Evolutionary conservation across 441 rosid genomes (phyloP).

Genomic region (Corymbia citriodora): DNA sequence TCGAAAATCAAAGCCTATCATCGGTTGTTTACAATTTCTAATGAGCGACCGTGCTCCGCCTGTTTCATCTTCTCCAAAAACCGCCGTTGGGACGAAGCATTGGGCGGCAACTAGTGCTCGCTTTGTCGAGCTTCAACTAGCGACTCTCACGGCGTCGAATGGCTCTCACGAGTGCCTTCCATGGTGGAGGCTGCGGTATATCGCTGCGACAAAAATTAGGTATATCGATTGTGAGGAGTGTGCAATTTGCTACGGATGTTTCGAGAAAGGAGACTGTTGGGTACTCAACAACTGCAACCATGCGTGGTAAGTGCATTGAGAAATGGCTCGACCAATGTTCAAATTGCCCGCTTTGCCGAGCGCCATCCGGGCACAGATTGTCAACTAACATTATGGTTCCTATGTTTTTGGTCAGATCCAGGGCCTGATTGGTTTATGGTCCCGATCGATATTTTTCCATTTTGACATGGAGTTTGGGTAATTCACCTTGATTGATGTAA

Average conservation of each 20-base stretch:
- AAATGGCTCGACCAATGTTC: neutral
- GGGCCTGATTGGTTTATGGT: neutral
- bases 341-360: neutral
- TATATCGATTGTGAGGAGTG: neutral
- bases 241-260: fast-evolving
- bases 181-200: neutral
- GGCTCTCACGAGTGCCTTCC: neutral
- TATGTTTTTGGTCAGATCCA: neutral
- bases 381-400: neutral
- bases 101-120: neutral
- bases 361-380: neutral
- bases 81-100: neutral
- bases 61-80: neutral
- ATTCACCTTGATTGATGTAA: neutral
- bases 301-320: fast-evolving
- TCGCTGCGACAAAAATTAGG: neutral
- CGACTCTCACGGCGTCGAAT: neutral
- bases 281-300: neutral
- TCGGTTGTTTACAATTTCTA: neutral
- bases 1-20: neutral
- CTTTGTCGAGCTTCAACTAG: neutral
- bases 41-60: neutral
- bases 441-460: neutral
- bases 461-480: neutral
- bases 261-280: neutral